Evolutionary conservation across 768 basidiomycete species (phyloP).

Genomic region (Tylopilus balloui): DNA sequence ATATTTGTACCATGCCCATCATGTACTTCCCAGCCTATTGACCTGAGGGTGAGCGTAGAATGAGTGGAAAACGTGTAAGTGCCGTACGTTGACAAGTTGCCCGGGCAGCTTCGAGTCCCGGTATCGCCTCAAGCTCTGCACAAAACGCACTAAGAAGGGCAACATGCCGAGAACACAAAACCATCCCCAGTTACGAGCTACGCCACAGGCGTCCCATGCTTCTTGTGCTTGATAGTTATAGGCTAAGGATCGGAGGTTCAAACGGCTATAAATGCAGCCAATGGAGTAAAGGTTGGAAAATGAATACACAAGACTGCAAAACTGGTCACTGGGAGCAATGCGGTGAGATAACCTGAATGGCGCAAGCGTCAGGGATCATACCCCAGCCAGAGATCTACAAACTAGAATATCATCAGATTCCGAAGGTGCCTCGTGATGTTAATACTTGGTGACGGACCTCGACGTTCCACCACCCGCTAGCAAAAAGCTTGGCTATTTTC

Average conservation of each 20-base stretch:
- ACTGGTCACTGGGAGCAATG: conserved; percentile 56
- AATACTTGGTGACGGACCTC: conserved; percentile 46
- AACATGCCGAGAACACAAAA: conserved; percentile 56
- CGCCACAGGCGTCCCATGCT: conserved; percentile 43
- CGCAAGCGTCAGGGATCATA: conserved; percentile 29
- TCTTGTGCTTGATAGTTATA: conserved; percentile 37
- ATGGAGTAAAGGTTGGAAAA: conserved; percentile 71
- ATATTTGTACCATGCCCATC: conserved; percentile 56
- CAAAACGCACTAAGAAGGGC: conserved; percentile 71
- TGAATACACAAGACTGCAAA: conserved; percentile 75
- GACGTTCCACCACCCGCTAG: conserved; percentile 67
- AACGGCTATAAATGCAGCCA: conserved; percentile 60
- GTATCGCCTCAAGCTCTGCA: conserved; percentile 88
- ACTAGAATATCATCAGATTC: conserved; percentile 38
- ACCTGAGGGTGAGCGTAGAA: background rate
- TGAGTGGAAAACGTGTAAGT: background rate
- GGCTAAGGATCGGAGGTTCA: conserved; percentile 3
- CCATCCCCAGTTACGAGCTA: conserved; percentile 52
- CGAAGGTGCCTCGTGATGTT: background rate
- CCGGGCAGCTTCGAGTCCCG: conserved; percentile 65
- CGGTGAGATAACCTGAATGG: conserved; percentile 5
- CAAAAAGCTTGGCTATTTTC: conserved; percentile 55
- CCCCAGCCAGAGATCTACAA: conserved; percentile 90
- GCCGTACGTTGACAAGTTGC: conserved; percentile 82
- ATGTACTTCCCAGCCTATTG: conserved; percentile 81